These are phyloP conservation scores for Aspergillus viridinutans DNA, from an alignment of 2,329 filamentous ascomycete genomes.

Conservation along the genomic window DNA sequence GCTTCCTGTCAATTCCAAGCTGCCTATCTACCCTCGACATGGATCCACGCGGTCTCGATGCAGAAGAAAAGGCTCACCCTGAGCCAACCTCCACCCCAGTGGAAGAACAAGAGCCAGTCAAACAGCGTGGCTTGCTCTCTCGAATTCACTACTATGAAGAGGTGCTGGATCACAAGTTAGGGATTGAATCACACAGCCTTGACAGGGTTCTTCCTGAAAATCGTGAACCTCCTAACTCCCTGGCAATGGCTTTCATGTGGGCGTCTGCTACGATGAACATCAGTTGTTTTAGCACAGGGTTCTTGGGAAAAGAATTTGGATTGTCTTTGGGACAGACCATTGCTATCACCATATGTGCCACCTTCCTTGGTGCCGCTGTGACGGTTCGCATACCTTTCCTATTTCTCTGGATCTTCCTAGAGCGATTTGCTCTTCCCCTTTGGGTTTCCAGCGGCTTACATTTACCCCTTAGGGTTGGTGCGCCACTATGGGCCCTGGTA, in stretches of 20 bases:
- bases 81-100: conserved; percentile 11
- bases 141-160: conserved; percentile 40
- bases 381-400: conserved; percentile 9
- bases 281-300: conserved; percentile 50
- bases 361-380: conserved; percentile 41
- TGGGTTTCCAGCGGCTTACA: conserved; percentile 1
- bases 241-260: conserved; percentile 52
- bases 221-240: conserved; percentile 32
- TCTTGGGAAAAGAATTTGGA: conserved; percentile 49
- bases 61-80: conserved; percentile 10
- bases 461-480: conserved; percentile 40
- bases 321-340: conserved; percentile 44
- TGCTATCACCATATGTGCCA: conserved; percentile 45
- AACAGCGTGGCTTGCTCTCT: conserved; percentile 14
- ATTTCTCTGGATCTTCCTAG: not conserved
- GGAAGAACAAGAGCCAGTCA: conserved; percentile 10
- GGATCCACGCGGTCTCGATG: conserved; percentile 7
- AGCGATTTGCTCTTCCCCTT: not conserved
- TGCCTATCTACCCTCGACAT: not conserved
- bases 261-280: conserved; percentile 50
- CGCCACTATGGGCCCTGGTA: conserved; percentile 49
- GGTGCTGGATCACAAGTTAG: conserved; percentile 45
- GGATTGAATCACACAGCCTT: conserved; percentile 48
- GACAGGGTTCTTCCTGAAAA: conserved; percentile 40
- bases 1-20: not conserved